These are phyloP conservation scores for Pestalotiopsis sp. DNA, from an alignment of 2,329 filamentous ascomycete genomes.

Conservation along the genomic window DNA sequence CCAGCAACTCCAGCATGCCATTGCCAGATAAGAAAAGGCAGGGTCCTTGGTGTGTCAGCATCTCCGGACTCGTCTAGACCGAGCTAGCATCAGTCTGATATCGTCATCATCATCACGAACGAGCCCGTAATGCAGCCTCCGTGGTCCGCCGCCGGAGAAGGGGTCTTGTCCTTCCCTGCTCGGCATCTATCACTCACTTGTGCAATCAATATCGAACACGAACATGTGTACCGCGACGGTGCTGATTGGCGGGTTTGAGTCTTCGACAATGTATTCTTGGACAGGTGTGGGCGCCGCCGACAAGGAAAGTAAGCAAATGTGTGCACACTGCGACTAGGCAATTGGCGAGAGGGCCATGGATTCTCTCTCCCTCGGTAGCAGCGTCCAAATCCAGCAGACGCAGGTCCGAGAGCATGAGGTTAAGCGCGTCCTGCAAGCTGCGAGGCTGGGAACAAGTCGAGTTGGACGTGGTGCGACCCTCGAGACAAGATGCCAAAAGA, in stretches of 20 bases:
- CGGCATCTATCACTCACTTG: background rate
- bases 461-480: background rate
- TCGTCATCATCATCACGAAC: conserved; percentile 3
- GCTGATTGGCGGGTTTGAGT: background rate
- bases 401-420: conserved; percentile 45
- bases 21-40: background rate
- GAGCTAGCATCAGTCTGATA: background rate
- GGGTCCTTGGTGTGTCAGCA: background rate
- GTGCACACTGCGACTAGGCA: background rate
- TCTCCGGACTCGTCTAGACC: conserved; percentile 5
- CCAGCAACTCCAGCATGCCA: background rate
- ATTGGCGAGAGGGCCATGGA: background rate
- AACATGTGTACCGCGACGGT: background rate
- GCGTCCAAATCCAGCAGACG: conserved; percentile 34
- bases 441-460: conserved; percentile 19
- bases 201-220: background rate
- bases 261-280: background rate
- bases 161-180: background rate
- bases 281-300: background rate
- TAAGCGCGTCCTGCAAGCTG: conserved; percentile 33
- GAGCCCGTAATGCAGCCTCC: background rate
- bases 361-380: conserved; percentile 16
- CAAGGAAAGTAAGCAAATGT: background rate
- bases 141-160: background rate
- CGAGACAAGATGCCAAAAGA: background rate